Conservation (phyloP, 192 early-diverging fungal genomes). For the Coemansia sp. region DNA sequence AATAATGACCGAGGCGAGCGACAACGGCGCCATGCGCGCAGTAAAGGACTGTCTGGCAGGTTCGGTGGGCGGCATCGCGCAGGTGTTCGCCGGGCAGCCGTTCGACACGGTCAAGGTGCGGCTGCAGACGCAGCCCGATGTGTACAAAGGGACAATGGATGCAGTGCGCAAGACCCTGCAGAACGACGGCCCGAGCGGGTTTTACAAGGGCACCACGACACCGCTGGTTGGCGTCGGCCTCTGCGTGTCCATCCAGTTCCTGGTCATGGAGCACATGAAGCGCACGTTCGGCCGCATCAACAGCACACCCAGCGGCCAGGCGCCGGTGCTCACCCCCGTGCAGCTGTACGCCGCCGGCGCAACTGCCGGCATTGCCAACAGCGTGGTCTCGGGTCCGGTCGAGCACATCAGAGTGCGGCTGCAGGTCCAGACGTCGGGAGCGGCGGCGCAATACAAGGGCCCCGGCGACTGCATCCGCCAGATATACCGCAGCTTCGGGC, state of each 20-base stretch:
- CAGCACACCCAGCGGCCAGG: constrained; percentile 39
- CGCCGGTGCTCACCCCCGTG: constrained; percentile 56
- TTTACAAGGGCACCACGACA: constrained; percentile 94
- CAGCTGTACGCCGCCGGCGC: constrained; percentile 89
- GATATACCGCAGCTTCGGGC: constrained; percentile 71
- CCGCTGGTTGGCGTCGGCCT: constrained; percentile 92
- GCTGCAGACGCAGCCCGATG: constrained; percentile 84
- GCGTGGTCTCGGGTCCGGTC: constrained; percentile 84
- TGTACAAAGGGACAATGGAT: constrained; percentile 82
- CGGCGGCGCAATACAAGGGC: constrained; percentile 58
- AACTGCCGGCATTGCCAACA: constrained; percentile 81
- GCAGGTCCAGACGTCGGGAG: constrained; percentile 79
- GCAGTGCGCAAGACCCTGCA: constrained; percentile 78
- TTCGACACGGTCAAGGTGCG: constrained; percentile 85
- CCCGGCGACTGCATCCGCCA: constrained; percentile 82
- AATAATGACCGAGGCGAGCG: constrained; percentile 1
- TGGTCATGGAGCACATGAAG: constrained; percentile 84
- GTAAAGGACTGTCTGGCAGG: constrained; percentile 74
- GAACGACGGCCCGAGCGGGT: constrained; percentile 76
- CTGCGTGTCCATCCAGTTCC: constrained; percentile 97
- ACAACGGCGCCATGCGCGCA: constrained; percentile 53
- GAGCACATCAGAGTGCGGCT: constrained; percentile 95
- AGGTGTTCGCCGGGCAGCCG: constrained; percentile 76
- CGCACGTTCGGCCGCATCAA: constrained; percentile 66
- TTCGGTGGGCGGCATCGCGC: constrained; percentile 69